Base-by-base conservation (phyloP, 768 basidiomycete species). In the Xerocomus potaroensis region DNA sequence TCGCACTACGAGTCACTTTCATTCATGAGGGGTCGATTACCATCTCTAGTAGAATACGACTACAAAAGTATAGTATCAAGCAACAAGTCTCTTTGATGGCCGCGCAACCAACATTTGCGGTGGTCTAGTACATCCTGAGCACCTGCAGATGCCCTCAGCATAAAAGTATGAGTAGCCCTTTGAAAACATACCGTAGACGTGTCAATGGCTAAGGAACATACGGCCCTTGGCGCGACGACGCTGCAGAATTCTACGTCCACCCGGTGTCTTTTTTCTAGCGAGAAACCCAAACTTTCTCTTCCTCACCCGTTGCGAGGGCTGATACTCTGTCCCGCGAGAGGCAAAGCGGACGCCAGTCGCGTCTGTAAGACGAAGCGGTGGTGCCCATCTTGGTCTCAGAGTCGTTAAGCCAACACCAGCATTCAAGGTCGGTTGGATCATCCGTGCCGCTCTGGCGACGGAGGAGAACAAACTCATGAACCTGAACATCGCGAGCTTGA, bases 271-370 rank as follows among this genome's bases (percentile, higher is more conserved):
- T 65, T 85, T 81, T 49, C 93, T 71, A 0, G 84, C 78, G 27
- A 98, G 76, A 67, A 95, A 98, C 6, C 94, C 94, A 62, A 91
- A 88, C 63, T 86, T 91, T 57, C 91, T 77, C 73, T 98, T 98
- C 55, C 94, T 73, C 61, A 88, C 89, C 33, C 93, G 78, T 66
- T 95, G 92, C 0, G 88, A 91, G n/a, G 94, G 94, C 64, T 97
- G 94, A 59, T 97, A 98, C 68, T 94, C 91, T n/a, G 81, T 78
- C 35, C 94, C 94, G 35, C 81, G 79, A 23, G 84, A 76, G 24
- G 72, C 73, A 61, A 76, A 82, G 7, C 92, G 83, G 12, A 65
- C 51, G 41, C 50, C 37, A 6, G 54, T 46, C 37, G 58, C 53
- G 47, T 53, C 48, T 24, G 54, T 31, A 41, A 56, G 30, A n/a